phyloP scores from a whole-genome alignment of 495 filamentous ascomycete species.

The Hyaloscypha variabilis region DNA sequence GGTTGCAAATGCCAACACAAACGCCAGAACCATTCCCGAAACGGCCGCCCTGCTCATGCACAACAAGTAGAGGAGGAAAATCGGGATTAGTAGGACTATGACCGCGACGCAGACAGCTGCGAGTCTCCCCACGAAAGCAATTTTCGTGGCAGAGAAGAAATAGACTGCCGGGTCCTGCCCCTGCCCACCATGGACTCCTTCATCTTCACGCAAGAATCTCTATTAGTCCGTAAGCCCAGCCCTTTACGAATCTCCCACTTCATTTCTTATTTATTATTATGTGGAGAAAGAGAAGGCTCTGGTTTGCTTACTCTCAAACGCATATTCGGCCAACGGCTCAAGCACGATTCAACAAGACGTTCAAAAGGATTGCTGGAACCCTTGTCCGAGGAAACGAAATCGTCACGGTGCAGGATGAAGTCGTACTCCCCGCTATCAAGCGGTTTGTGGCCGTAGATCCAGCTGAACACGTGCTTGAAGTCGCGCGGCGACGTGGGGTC shows the following conservation, averaged over 20 bases:
- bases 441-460: background rate
- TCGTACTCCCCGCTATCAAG: background rate
- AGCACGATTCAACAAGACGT: background rate
- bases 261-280: too few relatives aligned
- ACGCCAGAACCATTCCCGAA: background rate
- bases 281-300: background rate
- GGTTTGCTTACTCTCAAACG: background rate
- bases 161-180: background rate
- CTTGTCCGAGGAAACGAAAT: background rate
- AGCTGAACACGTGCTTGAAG: background rate
- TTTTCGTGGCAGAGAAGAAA: background rate
- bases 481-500: background rate
- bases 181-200: background rate
- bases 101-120: background rate
- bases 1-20: constrained; percentile 1
- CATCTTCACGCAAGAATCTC: background rate
- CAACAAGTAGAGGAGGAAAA: background rate
- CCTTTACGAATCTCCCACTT: too few relatives aligned
- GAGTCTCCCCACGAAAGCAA: background rate
- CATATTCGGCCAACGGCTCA: background rate
- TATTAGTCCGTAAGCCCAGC: background rate
- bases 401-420: background rate
- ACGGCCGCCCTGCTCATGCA: background rate
- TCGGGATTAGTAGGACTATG: background rate
- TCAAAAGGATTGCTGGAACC: background rate